Conservation (phyloP, 176 grass and related monocot species). For the Zea luxurians region DNA sequence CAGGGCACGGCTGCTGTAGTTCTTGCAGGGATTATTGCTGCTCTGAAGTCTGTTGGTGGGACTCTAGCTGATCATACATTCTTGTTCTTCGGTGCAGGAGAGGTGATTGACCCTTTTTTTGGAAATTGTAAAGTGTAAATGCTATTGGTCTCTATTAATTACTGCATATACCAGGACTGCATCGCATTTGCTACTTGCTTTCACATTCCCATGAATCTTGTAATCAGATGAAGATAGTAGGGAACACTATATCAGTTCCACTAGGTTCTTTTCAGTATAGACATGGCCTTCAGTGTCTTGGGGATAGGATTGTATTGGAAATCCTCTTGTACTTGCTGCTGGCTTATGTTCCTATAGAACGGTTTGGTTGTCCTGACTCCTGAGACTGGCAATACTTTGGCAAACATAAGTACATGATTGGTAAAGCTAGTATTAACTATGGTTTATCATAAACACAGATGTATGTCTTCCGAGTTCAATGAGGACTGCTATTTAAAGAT, state of each 20-base stretch:
- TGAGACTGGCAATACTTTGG: not conserved
- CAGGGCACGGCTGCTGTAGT: constrained; percentile 93
- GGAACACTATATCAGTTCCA: not conserved
- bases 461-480: not conserved
- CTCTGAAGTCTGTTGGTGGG: constrained; percentile 65
- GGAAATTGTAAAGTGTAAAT: not conserved
- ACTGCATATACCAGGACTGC: not conserved
- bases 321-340: not conserved
- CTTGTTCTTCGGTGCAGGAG: constrained; percentile 92
- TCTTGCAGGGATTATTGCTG: constrained; percentile 73
- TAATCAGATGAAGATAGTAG: not conserved
- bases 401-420: constrained; percentile 1
- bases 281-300: not conserved
- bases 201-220: not conserved
- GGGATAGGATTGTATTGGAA: not conserved
- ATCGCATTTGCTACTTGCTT: not conserved
- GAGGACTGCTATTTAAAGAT: not conserved
- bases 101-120: constrained; percentile 47
- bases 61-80: constrained; percentile 76
- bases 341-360: not conserved
- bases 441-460: not conserved
- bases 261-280: constrained; percentile 13
- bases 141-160: constrained; percentile 8
- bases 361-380: not conserved
- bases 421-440: not conserved